Conservation (phyloP, 352 stramenopile genomes). For the Globisporangium camurandrum region DNA sequence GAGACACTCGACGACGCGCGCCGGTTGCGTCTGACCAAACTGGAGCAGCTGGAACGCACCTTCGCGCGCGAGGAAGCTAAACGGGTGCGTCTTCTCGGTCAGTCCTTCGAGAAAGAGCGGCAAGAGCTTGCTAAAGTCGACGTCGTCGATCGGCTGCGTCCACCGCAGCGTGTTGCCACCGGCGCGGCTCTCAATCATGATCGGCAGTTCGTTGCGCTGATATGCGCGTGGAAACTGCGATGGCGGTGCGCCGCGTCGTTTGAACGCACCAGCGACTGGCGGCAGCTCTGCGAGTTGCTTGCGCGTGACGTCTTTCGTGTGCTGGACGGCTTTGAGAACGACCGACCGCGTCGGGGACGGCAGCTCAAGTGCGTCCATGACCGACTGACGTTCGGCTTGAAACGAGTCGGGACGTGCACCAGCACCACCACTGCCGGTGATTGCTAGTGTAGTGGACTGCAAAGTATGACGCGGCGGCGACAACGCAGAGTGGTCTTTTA, state of each 20-base stretch:
- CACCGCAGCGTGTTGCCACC: slow-evolving; percentile 51
- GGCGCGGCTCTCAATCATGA: slow-evolving; percentile 49
- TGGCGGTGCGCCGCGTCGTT: slow-evolving; percentile 25
- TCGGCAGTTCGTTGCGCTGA: slow-evolving; percentile 51
- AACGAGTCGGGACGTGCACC: slow-evolving; percentile 29
- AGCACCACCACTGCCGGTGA: neutral
- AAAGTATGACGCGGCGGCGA: too few species aligned
- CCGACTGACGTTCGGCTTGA: slow-evolving; percentile 29
- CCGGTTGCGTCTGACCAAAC: slow-evolving; percentile 49
- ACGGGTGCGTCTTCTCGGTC: slow-evolving; percentile 62
- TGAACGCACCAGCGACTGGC: slow-evolving; percentile 48
- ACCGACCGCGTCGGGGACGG: slow-evolving; percentile 50
- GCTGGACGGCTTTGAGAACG: slow-evolving; percentile 43
- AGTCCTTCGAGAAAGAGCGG: slow-evolving; percentile 90
- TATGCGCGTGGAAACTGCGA: slow-evolving; percentile 58
- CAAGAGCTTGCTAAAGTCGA: slow-evolving; percentile 86
- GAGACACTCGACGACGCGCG: slow-evolving; percentile 60
- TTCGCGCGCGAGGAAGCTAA: slow-evolving; percentile 74
- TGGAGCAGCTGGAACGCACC: slow-evolving; percentile 77
- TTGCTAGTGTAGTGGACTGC: neutral
- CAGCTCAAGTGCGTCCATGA: slow-evolving; percentile 46
- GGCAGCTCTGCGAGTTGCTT: slow-evolving; percentile 26
- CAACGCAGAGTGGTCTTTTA: slow-evolving; percentile 7
- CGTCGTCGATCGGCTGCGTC: slow-evolving; percentile 41
- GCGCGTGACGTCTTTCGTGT: slow-evolving; percentile 32